Evolutionary conservation across 1,139 yeast genomes (phyloP), one percentile per base, ranked within the genome.

Genomic region (Yamadazyma sp.): DNA sequence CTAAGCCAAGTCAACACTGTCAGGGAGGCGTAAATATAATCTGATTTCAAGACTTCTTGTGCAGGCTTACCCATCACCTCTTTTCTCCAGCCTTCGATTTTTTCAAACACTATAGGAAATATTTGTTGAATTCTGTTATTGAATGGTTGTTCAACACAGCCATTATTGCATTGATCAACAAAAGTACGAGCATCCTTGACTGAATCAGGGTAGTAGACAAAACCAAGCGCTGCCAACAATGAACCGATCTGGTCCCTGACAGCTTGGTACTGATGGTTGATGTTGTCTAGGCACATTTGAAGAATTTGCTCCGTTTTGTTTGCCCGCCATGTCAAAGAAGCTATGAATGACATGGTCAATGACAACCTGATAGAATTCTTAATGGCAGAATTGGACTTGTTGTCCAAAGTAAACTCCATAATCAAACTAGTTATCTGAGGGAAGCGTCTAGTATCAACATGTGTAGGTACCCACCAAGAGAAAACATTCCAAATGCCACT

Each of bases 401-500:
- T 64, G 46, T 77, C 79, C 22, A 85, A 62, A 12, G 73, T 62
- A 43, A 75, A 73, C 14, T 71, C 64, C 12, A 77, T 60, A 11
- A 87, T 61, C 22, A 69, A 64, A 17, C 64, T 57, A 14, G 74
- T 63, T 5, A 88, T 58, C 7, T 73, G 67, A 11, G 83, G 80
- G 45, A 81, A 75, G 46, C 96, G 72, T 54, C 96, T 74, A 38
- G 75, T 55, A 59, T 87, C 95, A 24, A 76, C 65, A 49, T 79
- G 79, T 3, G 81, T 60, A 0, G 91, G 86, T 1, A 82, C 55
- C 85, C 89, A 82, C 83, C 89, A 81, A 3, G 85, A 69, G 43
- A 87, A 79, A 0, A 88, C 76, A 36, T 73, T 73, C 98, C 98
- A 92, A 37, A 87, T 81, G 15, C 76, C 78, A 34, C 77, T 64